A percentile compares a stretch with the other conserved stretches of the same genome.
Evolutionary conservation across 495 filamentous ascomycete species (phyloP).

Genomic region (Penicillium goetzii): DNA sequence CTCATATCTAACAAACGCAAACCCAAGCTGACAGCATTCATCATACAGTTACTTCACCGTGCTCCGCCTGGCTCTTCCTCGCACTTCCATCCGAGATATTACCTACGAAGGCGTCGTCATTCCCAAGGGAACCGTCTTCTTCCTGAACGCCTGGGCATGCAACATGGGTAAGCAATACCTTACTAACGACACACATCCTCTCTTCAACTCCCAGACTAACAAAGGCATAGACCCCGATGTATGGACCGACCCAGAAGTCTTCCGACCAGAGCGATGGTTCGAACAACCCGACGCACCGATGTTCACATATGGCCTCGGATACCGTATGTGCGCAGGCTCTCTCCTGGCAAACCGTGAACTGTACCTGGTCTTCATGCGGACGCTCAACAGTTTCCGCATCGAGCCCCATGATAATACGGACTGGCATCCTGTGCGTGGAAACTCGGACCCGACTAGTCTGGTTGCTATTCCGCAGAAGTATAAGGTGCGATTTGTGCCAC

Average conservation of each 20-base stretch:
- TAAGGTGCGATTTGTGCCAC: slow-evolving; percentile 58
- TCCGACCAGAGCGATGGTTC: slow-evolving; percentile 64
- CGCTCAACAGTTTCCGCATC: slow-evolving; percentile 61
- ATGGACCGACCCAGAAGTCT: slow-evolving; percentile 60
- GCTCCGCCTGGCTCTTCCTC: slow-evolving; percentile 62
- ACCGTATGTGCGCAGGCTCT: slow-evolving; percentile 68
- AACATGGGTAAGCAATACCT: slow-evolving; percentile 63
- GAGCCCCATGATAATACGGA: slow-evolving; percentile 52
- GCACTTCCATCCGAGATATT: slow-evolving; percentile 62
- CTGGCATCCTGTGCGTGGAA: slow-evolving; percentile 58
- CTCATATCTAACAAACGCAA: background rate
- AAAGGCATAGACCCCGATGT: slow-evolving; percentile 53
- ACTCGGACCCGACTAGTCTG: slow-evolving; percentile 59
- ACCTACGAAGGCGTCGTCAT: slow-evolving; percentile 59
- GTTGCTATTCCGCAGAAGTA: slow-evolving; percentile 61
- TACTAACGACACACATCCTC: background rate
- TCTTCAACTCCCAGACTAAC: slow-evolving; percentile 8
- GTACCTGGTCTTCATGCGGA: slow-evolving; percentile 67
- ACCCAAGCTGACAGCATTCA: slow-evolving; percentile 7
- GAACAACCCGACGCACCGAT: slow-evolving; percentile 64
- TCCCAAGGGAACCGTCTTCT: slow-evolving; percentile 62
- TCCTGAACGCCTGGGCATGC: slow-evolving; percentile 69
- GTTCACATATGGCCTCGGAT: slow-evolving; percentile 65
- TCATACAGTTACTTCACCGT: slow-evolving; percentile 57
- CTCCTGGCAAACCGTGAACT: slow-evolving; percentile 66